Evolutionary conservation across 768 basidiomycete species (phyloP).

Genomic region (Agaricus sinodeliciosus): DNA sequence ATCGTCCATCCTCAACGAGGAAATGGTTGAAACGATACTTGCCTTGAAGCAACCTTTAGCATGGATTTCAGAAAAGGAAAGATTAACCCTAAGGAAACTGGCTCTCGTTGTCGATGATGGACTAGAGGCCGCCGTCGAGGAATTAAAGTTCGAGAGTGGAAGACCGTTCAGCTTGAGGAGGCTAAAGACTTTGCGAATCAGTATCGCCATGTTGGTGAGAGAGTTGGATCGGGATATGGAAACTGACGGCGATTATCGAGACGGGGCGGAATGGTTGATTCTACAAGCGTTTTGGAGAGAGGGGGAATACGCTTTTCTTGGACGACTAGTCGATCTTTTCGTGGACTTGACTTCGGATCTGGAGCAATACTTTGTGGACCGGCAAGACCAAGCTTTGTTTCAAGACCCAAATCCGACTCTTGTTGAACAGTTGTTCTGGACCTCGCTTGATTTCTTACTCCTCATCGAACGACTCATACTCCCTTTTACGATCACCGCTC

Average conservation of each 20-base stretch:
- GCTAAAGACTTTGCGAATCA: conserved; percentile 56
- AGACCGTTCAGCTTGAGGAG: conserved; percentile 46
- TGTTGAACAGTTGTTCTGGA: conserved; percentile 48
- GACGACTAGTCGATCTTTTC: conserved; percentile 34
- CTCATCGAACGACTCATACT: conserved; percentile 43
- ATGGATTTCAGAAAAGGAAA: conserved; percentile 55
- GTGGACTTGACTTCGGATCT: conserved; percentile 45
- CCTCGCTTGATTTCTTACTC: conserved; percentile 45
- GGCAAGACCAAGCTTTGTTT: conserved; percentile 15
- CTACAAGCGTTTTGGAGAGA: conserved; percentile 58
- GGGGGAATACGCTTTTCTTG: conserved; percentile 47
- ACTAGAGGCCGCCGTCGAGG: conserved; percentile 53
- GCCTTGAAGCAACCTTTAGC: conserved; percentile 53
- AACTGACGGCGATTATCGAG: conserved; percentile 17
- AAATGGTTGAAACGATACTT: conserved; percentile 55
- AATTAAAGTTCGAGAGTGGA: conserved; percentile 42
- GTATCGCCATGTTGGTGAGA: conserved; percentile 47
- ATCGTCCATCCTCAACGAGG: conserved; percentile 47
- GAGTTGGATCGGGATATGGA: conserved; percentile 34
- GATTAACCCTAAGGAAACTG: conserved; percentile 49
- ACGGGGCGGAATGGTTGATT: conserved; percentile 48
- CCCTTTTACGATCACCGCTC: conserved; percentile 43
- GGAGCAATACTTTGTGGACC: conserved; percentile 42
- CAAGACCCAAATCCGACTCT: conserved; percentile 31
- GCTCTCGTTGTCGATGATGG: conserved; percentile 69